Evolutionary conservation across 352 stramenopile genomes (phyloP).

Genomic region (Halophytophthora batemanensis): DNA sequence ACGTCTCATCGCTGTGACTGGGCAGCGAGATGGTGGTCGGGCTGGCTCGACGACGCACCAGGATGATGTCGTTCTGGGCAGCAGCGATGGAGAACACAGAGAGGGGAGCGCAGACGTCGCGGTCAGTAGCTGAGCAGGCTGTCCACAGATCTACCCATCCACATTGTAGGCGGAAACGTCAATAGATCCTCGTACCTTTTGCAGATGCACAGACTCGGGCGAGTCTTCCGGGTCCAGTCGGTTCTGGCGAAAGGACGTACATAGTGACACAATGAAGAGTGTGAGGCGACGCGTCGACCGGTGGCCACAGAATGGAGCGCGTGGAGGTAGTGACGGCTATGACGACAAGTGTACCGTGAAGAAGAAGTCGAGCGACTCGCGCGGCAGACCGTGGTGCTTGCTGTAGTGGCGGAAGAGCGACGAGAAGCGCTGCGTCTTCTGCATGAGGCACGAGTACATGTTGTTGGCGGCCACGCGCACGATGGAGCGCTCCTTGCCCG

Average conservation of each 20-base stretch:
- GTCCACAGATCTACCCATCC: too few species aligned
- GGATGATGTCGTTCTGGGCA: slow-evolving; percentile 80
- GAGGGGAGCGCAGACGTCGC: not conserved
- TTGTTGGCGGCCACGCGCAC: slow-evolving; percentile 83
- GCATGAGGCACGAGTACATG: slow-evolving; percentile 95
- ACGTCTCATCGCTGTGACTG: slow-evolving; percentile 60
- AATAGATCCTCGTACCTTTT: slow-evolving; percentile 45
- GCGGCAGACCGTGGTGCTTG: slow-evolving; percentile 97
- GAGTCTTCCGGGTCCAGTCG: slow-evolving; percentile 78
- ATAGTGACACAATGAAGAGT: not conserved
- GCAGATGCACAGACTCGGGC: slow-evolving; percentile 79
- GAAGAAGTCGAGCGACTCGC: slow-evolving; percentile 97
- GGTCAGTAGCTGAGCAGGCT: too few species aligned
- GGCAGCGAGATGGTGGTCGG: slow-evolving; percentile 40
- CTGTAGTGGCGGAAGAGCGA: slow-evolving; percentile 98
- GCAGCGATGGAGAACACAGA: not conserved
- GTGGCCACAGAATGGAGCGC: too few species aligned
- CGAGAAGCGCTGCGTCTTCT: slow-evolving; percentile 97
- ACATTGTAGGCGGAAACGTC: not conserved
- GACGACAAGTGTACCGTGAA: slow-evolving; percentile 78
- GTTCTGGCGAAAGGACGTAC: slow-evolving; percentile 34
- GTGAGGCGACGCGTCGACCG: too few species aligned
- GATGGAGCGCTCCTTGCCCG: slow-evolving; percentile 78
- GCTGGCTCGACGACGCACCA: slow-evolving; percentile 57
- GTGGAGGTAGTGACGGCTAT: too few species aligned